Conservation (phyloP, 163 green algal genomes). For the Smithsoniella earleae region DNA sequence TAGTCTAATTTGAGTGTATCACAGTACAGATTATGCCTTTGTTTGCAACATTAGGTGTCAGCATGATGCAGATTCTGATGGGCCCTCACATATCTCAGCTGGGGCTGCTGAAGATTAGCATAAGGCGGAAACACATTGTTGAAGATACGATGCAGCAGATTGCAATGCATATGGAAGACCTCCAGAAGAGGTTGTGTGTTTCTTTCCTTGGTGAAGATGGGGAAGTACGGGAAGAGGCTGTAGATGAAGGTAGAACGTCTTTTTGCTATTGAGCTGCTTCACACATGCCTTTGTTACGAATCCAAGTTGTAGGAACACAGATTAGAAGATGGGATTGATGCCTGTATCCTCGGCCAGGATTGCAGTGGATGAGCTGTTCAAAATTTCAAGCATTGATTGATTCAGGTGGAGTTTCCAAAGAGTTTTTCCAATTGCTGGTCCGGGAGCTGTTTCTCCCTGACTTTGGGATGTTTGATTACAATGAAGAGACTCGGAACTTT, state of each 20-base stretch:
- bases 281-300: no score
- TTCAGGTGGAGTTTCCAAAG: no score
- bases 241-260: constrained; percentile 44
- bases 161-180: constrained; percentile 40
- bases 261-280: constrained; percentile 33
- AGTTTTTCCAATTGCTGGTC: constrained; percentile 74
- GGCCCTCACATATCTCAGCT: constrained; percentile 33
- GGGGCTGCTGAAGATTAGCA: constrained; percentile 43
- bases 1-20: no score
- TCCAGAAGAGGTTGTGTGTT: constrained; percentile 67
- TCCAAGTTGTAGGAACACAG: no score
- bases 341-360: no score
- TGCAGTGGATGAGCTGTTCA: no score
- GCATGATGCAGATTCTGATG: constrained; percentile 40
- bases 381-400: no score
- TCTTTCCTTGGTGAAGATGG: constrained; percentile 41
- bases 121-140: constrained; percentile 47
- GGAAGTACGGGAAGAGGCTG: constrained; percentile 48
- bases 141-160: constrained; percentile 55
- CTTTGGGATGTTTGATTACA: constrained; percentile 62
- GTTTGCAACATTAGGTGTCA: no score
- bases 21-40: no score
- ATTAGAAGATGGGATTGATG: no score
- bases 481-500: constrained; percentile 51
- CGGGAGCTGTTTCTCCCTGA: constrained; percentile 46